Base-by-base conservation (phyloP, 2,329 filamentous ascomycete species). In the Fusarium chuoi region DNA sequence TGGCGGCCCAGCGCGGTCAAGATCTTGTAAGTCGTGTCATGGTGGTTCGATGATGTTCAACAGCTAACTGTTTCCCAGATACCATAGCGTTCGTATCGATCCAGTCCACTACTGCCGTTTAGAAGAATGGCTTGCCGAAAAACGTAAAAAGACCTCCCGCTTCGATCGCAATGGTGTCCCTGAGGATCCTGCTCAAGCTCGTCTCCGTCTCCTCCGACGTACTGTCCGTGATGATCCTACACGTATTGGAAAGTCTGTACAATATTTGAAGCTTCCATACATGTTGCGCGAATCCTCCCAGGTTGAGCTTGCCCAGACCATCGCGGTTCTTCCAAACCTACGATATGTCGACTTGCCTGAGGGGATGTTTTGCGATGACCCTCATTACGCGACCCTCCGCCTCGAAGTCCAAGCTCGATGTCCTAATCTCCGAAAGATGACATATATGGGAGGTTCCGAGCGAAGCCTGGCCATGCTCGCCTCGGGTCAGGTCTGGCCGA, bases 41-140 rank as follows among this genome's bases (percentile, higher is more conserved):
- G 28, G 42, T 55, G 54, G 38, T 41, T 51, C 61, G 28, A 45
- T 60, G 22, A 49, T 42, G 52, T 35, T 45, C 35, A 58, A n/a
- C 63, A 52, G 33, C 75, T 77, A 48, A 77, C 49, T 51, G 17
- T 30, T 56, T 33, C 46, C 18, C 38, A 97, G 94, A 75, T 97
- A 97, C 82, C 91, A 92, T 78, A 95, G 94, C 85, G 91, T 98
- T 75, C 93, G 95, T 68, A 96, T 98, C 81, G 96, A 98, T 81
- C 90, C 93, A 24, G 95, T 98, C 38, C 96, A 98, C 83, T 98
- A 98, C 84, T 98, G 96, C 85, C 91, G 93, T 73, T 92, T 93
- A 77, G 96, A 98, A 83, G 92, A 93, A 67, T 86, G 93, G 76
- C 89, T 98, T 41, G 90, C 93, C 60, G 94, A 96, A 77, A 91